Evolutionary conservation across 2,329 filamentous ascomycete genomes (phyloP).

Genomic region (Periconia sp.): DNA sequence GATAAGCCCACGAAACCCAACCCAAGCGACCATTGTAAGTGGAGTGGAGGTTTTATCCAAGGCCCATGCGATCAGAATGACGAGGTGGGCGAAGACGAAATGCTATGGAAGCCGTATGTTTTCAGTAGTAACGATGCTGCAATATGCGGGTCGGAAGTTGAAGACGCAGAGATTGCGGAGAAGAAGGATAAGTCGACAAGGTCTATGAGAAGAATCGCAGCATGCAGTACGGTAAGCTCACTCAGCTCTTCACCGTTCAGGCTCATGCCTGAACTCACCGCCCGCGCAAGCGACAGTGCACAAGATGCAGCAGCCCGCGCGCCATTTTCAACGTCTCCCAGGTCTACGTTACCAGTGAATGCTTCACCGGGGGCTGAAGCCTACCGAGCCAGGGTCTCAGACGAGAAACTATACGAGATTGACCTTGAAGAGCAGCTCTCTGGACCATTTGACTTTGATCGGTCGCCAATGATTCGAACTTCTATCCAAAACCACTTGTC

Average conservation of each 20-base stretch:
- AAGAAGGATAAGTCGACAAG: constrained; percentile 2
- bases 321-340: constrained; percentile 17
- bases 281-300: constrained; percentile 25
- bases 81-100: constrained; percentile 19
- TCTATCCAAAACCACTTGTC: constrained; percentile 30
- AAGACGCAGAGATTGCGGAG: not conserved
- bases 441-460: constrained; percentile 16
- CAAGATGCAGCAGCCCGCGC: constrained; percentile 19
- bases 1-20: not conserved
- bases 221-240: constrained; percentile 21
- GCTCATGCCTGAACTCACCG: constrained; percentile 11
- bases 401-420: constrained; percentile 8
- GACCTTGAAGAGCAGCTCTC: constrained; percentile 7
- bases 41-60: not conserved
- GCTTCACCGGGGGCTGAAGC: constrained; percentile 16
- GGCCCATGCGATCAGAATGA: not conserved
- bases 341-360: constrained; percentile 12
- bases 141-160: constrained; percentile 3
- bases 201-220: constrained; percentile 16
- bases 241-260: constrained; percentile 23
- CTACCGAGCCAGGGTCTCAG: not conserved
- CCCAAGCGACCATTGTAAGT: not conserved
- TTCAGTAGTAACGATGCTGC: constrained; percentile 22
- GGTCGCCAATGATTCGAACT: constrained; percentile 23
- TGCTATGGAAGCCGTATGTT: constrained; percentile 37